A percentile compares a stretch with the other conserved stretches of the same genome.
These are phyloP conservation scores for Penicillium malachiteum DNA, from an alignment of 495 filamentous ascomycete genomes.

Conservation along the genomic window DNA sequence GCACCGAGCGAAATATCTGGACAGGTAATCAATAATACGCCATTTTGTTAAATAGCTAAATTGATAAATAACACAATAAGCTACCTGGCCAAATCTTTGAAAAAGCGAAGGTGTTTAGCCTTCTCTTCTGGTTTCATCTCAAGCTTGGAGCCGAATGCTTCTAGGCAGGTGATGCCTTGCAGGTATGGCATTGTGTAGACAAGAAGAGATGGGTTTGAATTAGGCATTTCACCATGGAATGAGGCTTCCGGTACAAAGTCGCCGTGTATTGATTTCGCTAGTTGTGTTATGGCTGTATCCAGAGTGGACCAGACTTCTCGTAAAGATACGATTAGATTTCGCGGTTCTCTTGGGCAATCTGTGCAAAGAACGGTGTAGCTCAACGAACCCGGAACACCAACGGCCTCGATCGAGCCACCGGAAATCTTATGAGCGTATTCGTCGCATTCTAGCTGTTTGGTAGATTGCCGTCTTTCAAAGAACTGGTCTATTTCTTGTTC, in stretches of 20 bases:
- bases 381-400: neutral
- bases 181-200: conserved; percentile 31
- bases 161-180: conserved; percentile 27
- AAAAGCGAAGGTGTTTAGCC: neutral
- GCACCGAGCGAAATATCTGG: conserved; percentile 30
- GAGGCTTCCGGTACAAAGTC: conserved; percentile 24
- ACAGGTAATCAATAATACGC: neutral
- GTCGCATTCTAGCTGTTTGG: neutral
- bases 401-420: neutral
- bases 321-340: neutral
- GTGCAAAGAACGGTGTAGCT: neutral
- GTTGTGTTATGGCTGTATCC: neutral
- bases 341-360: neutral
- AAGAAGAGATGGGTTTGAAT: conserved; percentile 26
- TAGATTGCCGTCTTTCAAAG: neutral
- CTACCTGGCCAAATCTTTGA: neutral
- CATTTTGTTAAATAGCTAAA: conserved; percentile 19
- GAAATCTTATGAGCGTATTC: neutral
- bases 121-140: conserved; percentile 24
- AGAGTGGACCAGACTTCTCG: neutral
- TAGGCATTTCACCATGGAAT: conserved; percentile 22
- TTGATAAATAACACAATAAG: conserved; percentile 9
- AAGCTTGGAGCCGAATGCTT: conserved; percentile 20
- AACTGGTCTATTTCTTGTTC: neutral
- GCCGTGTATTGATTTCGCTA: conserved; percentile 28